A percentile compares a stretch with the other conserved stretches of the same genome.
Conservation (phyloP, 306 rosid species). For the Astragalus membranaceus region DNA sequence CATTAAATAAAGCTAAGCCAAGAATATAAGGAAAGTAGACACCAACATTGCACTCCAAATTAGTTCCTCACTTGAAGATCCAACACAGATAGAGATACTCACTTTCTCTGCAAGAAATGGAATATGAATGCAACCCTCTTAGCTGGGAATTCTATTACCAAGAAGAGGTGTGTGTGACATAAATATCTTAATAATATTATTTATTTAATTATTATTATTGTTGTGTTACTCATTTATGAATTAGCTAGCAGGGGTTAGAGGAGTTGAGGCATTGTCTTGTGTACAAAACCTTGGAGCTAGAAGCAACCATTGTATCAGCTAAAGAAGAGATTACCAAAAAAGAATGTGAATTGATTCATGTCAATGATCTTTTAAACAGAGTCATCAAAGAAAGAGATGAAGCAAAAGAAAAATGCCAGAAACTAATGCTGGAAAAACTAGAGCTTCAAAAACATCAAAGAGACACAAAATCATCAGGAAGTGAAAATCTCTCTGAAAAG, state of each 20-base stretch:
- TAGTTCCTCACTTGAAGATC: constrained; percentile 26
- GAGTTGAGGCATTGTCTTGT: constrained; percentile 57
- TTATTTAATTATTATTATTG: not conserved
- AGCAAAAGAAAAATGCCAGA: constrained; percentile 49
- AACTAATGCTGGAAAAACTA: constrained; percentile 47
- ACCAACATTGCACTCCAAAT: constrained; percentile 22
- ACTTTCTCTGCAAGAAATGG: constrained; percentile 40
- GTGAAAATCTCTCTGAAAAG: constrained; percentile 34
- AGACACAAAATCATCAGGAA: constrained; percentile 16
- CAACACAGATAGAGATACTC: constrained; percentile 13
- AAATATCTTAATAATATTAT: not conserved
- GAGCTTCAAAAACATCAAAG: constrained; percentile 21
- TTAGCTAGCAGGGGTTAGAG: constrained; percentile 55
- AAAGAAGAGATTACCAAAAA: constrained; percentile 56
- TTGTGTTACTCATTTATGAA: not conserved
- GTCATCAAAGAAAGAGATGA: constrained; percentile 68
- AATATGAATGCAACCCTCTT: constrained; percentile 53
- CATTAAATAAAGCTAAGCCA: constrained; percentile 19
- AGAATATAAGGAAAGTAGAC: constrained; percentile 20
- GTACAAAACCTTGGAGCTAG: constrained; percentile 61
- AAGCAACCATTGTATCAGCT: constrained; percentile 60
- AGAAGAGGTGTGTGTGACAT: constrained; percentile 38
- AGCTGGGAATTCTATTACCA: constrained; percentile 57
- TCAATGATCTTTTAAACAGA: constrained; percentile 41
- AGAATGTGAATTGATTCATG: constrained; percentile 52